Evolutionary conservation across 257 asterid species (phyloP).

Genomic region (Salvia splendens): DNA sequence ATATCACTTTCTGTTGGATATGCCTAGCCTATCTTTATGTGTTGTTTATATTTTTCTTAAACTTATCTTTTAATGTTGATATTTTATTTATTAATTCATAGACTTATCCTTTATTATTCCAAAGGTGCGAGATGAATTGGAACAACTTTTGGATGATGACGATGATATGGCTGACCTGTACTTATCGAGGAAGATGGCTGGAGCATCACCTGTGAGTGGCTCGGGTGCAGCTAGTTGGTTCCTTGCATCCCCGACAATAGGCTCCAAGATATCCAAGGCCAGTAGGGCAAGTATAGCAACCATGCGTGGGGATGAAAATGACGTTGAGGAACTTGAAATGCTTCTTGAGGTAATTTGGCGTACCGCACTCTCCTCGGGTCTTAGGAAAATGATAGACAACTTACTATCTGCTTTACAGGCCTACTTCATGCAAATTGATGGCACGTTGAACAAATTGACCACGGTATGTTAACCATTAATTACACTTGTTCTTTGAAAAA

Average conservation of each 20-base stretch:
- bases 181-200: slow-evolving; percentile 75
- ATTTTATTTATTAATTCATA: background rate
- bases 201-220: slow-evolving; percentile 76
- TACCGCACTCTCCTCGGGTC: background rate
- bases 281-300: slow-evolving; percentile 91
- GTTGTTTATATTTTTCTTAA: background rate
- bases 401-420: slow-evolving; percentile 55
- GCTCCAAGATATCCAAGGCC: slow-evolving; percentile 84
- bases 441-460: slow-evolving; percentile 75
- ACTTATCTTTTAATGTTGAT: too few relatives aligned
- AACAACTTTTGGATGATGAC: slow-evolving; percentile 94
- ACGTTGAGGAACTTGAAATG: slow-evolving; percentile 95
- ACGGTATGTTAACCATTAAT: slow-evolving; percentile 52
- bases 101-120: slow-evolving; percentile 27
- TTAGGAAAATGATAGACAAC: background rate
- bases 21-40: too few relatives aligned
- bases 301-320: slow-evolving; percentile 78
- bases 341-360: slow-evolving; percentile 67
- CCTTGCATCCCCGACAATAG: slow-evolving; percentile 77
- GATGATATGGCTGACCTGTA: slow-evolving; percentile 98
- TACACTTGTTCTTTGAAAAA: slow-evolving; percentile 1
- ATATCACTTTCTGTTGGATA: too few relatives aligned
- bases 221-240: slow-evolving; percentile 78
- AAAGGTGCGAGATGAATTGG: slow-evolving; percentile 96
- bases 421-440: slow-evolving; percentile 92